Conservation (phyloP, 1,284 basidiomycete species). For the Trichosporon faecale region DNA sequence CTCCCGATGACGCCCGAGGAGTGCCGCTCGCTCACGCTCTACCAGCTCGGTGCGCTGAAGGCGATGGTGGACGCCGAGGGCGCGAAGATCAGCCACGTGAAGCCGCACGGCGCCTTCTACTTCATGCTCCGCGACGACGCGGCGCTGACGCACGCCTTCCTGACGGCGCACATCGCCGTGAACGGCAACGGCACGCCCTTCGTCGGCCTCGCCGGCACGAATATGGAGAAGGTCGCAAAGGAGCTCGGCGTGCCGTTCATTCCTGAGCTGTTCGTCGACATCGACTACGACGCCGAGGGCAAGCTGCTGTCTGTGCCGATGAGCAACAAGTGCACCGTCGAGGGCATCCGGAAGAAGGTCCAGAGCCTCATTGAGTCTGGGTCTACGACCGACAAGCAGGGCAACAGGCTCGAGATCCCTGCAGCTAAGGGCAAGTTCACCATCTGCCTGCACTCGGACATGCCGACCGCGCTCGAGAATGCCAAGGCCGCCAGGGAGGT, state of each 20-base stretch:
- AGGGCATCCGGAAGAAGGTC: slow-evolving; percentile 67
- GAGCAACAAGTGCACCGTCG: slow-evolving; percentile 17
- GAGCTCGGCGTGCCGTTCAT: slow-evolving; percentile 44
- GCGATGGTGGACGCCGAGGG: slow-evolving; percentile 42
- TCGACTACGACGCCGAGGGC: slow-evolving; percentile 38
- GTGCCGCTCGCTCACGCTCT: slow-evolving; percentile 25
- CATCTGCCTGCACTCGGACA: slow-evolving; percentile 56
- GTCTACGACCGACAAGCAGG: slow-evolving; percentile 21
- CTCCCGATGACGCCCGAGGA: slow-evolving; percentile 24
- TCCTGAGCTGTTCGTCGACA: slow-evolving; percentile 41
- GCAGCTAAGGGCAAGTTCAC: slow-evolving; percentile 59
- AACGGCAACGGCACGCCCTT: slow-evolving; percentile 30
- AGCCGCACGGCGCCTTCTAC: slow-evolving; percentile 29
- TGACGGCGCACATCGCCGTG: slow-evolving; percentile 41
- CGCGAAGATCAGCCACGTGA: slow-evolving; percentile 39
- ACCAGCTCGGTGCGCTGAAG: slow-evolving; percentile 45
- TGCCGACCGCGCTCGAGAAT: slow-evolving; percentile 27
- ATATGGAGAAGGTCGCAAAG: slow-evolving; percentile 40
- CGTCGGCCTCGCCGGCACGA: slow-evolving; percentile 43
- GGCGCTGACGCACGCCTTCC: slow-evolving; percentile 34
- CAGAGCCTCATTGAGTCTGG: slow-evolving; percentile 66
- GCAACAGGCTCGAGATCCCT: slow-evolving; percentile 17
- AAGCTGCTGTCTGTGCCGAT: slow-evolving; percentile 41
- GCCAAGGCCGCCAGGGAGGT: slow-evolving; percentile 17
- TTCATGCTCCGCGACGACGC: slow-evolving; percentile 41